Evolutionary conservation across 1,139 yeast species (phyloP).

Genomic region (Candida buenavistaensis): DNA sequence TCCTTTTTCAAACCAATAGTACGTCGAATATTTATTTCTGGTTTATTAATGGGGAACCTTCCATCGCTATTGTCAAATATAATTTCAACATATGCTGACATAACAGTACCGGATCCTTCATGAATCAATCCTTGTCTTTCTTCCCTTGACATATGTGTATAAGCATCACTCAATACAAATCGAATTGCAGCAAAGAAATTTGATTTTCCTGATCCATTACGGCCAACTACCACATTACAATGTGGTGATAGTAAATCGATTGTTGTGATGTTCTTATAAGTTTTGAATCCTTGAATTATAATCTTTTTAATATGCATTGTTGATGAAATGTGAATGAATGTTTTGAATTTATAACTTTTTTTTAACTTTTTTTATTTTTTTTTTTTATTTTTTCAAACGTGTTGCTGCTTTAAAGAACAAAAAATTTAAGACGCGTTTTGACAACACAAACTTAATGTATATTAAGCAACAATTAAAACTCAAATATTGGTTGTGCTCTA

Average conservation of each 20-base stretch:
- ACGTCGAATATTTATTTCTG: slow-evolving; percentile 74
- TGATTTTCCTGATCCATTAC: slow-evolving; percentile 96
- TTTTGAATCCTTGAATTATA: slow-evolving; percentile 89
- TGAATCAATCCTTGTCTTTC: slow-evolving; percentile 88
- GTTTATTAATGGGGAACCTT: slow-evolving; percentile 67
- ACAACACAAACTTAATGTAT: no score
- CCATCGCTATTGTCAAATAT: slow-evolving; percentile 80
- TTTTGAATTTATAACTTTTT: no score
- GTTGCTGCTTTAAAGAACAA: no score
- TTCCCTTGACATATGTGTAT: slow-evolving; percentile 82
- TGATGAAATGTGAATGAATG: not conserved
- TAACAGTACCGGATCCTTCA: slow-evolving; percentile 87
- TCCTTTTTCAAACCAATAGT: slow-evolving; percentile 93
- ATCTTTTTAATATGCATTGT: slow-evolving; percentile 48
- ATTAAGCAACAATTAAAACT: no score
- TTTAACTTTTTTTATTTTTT: no score
- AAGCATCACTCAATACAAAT: slow-evolving; percentile 89
- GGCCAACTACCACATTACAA: slow-evolving; percentile 88
- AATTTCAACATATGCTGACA: slow-evolving; percentile 92
- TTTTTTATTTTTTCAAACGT: no score
- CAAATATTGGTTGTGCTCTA: no score
- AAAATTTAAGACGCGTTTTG: no score
- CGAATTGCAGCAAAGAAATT: slow-evolving; percentile 95
- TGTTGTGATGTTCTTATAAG: slow-evolving; percentile 82
- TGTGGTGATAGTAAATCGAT: slow-evolving; percentile 77